These are phyloP conservation scores for Claviceps pusilla DNA, from an alignment of 2,329 filamentous ascomycete genomes.

Conservation along the genomic window DNA sequence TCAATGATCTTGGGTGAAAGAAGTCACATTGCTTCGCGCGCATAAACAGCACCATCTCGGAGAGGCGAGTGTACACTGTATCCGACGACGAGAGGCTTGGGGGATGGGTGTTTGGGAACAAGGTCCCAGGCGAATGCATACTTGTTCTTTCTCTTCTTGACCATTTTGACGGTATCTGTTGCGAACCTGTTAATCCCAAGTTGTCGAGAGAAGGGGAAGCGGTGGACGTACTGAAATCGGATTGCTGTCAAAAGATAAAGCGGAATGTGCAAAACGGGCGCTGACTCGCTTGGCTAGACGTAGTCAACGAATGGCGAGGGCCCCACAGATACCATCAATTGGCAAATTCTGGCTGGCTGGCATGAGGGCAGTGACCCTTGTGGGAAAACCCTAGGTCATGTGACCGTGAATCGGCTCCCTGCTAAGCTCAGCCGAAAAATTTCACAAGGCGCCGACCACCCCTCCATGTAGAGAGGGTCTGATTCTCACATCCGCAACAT, in stretches of 20 bases:
- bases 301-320: neutral
- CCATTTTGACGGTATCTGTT: constrained; percentile 47
- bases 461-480: constrained; percentile 10
- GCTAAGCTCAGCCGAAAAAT: constrained; percentile 13
- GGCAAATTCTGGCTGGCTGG: constrained; percentile 2
- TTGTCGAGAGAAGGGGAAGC: constrained; percentile 9
- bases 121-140: constrained; percentile 21
- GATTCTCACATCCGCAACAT: constrained; percentile 27
- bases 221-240: neutral
- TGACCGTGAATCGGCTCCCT: constrained; percentile 7
- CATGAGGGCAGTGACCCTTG: constrained; percentile 9
- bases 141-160: constrained; percentile 61
- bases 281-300: constrained; percentile 4
- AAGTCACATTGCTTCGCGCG: neutral
- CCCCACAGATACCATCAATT: constrained; percentile 6
- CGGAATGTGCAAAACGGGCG: constrained; percentile 7
- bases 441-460: constrained; percentile 16
- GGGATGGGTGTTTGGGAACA: neutral
- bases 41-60: constrained; percentile 7
- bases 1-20: constrained; percentile 4
- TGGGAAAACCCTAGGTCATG: constrained; percentile 14
- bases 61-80: neutral
- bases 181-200: constrained; percentile 20
- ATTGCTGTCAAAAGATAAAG: neutral
- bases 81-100: constrained; percentile 1